Evolutionary conservation across 192 early-diverging fungal species (phyloP).

Genomic region (Backusella australiensis): DNA sequence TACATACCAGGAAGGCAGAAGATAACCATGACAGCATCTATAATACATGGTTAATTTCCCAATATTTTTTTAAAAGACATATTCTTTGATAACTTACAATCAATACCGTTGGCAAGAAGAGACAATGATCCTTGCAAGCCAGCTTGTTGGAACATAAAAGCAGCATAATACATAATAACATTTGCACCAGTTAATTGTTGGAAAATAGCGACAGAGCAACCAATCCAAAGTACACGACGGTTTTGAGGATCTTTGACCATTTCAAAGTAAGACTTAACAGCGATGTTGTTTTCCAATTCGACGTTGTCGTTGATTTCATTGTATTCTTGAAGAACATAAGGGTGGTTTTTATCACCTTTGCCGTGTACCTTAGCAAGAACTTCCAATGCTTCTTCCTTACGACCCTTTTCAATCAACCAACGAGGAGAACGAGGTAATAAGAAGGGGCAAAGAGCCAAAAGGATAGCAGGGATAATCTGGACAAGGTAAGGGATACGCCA

Average conservation of each 20-base stretch:
- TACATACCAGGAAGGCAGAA: constrained; percentile 80
- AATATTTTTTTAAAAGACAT: background rate
- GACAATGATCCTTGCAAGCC: constrained; percentile 19
- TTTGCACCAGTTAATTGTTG: constrained; percentile 86
- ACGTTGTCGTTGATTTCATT: constrained; percentile 70
- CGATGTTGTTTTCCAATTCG: constrained; percentile 54
- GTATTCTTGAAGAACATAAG: constrained; percentile 56
- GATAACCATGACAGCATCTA: constrained; percentile 70
- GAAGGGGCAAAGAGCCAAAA: constrained; percentile 63
- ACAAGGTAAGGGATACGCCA: constrained; percentile 84
- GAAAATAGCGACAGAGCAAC: constrained; percentile 56
- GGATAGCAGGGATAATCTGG: constrained; percentile 73
- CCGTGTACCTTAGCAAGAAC: constrained; percentile 23
- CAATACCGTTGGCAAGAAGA: constrained; percentile 48
- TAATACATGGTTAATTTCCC: background rate
- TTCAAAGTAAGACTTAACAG: constrained; percentile 53
- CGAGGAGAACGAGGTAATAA: constrained; percentile 84
- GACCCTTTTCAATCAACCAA: constrained; percentile 71
- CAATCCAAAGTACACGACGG: constrained; percentile 57
- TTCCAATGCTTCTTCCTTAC: constrained; percentile 57
- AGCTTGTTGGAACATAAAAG: constrained; percentile 53
- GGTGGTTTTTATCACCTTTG: constrained; percentile 13
- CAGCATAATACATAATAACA: constrained; percentile 73
- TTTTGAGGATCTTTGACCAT: constrained; percentile 45
- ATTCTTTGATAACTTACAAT: constrained; percentile 57